phyloP scores from a whole-genome alignment of 202 grass and related monocot genomes.

The Schoenoplectus triqueter region DNA sequence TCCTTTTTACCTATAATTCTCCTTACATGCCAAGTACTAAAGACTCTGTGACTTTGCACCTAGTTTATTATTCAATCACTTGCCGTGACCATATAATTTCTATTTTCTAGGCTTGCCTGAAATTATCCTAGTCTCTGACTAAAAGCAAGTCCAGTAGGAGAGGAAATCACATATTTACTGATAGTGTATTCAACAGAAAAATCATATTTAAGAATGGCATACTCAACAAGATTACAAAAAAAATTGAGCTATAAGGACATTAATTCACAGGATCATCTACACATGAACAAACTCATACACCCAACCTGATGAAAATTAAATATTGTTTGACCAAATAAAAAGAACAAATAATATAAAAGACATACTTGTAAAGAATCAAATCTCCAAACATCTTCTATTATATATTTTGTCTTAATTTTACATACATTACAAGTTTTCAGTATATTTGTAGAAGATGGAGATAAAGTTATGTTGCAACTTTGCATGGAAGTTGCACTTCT shows the following conservation, averaged over 20 bases:
- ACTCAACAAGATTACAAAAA: conserved; percentile 21
- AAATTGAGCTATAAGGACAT: conserved; percentile 25
- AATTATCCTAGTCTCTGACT: not conserved
- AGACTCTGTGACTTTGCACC: not conserved
- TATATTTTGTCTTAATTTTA: conserved; percentile 30
- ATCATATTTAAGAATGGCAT: conserved; percentile 9
- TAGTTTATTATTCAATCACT: not conserved
- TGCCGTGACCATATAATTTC: not conserved
- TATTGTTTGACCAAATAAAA: conserved; percentile 31
- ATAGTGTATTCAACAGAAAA: conserved; percentile 11
- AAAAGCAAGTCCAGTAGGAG: not conserved
- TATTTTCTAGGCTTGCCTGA: not conserved
- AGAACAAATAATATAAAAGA: conserved; percentile 42
- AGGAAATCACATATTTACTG: conserved; percentile 10
- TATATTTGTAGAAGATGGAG: conserved; percentile 33
- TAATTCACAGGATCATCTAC: conserved; percentile 34
- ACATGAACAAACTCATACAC: conserved; percentile 21
- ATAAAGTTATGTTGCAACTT: not conserved
- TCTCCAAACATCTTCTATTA: conserved; percentile 36
- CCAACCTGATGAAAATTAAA: conserved; percentile 29
- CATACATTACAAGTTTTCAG: conserved; percentile 38
- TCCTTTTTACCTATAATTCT: not conserved
- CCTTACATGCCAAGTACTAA: not conserved
- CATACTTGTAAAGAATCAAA: conserved; percentile 37
- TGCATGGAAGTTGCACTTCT: conserved; percentile 14